Conservation (phyloP, 352 stramenopile species). For the Pilasporangium apinafurcum region DNA sequence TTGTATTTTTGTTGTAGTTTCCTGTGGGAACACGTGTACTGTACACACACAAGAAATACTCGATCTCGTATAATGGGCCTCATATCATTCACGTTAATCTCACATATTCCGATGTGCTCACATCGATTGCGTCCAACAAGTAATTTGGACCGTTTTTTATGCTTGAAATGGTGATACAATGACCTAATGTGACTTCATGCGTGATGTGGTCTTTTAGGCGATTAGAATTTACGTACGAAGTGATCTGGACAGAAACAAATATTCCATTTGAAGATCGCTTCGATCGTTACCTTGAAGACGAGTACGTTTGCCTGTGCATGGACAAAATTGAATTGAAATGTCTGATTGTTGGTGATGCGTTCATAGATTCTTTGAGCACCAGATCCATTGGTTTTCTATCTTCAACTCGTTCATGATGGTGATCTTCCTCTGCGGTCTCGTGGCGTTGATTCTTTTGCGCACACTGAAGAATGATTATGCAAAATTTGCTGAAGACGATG, state of each 20-base stretch:
- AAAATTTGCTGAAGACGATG: conserved; percentile 83
- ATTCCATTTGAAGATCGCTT: conserved; percentile 96
- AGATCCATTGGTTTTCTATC: conserved; percentile 98
- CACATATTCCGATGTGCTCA: conserved; percentile 89
- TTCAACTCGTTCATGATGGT: conserved; percentile 99
- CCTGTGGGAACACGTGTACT: conserved; percentile 82
- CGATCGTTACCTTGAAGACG: conserved; percentile 97
- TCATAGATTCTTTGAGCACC: conserved; percentile 98
- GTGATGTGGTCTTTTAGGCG: conserved; percentile 15
- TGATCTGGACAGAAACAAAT: conserved; percentile 88
- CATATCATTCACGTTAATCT: conserved; percentile 98
- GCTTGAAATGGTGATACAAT: background rate
- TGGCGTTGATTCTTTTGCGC: conserved; percentile 91
- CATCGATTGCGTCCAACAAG: conserved; percentile 82
- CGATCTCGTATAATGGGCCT: conserved; percentile 95
- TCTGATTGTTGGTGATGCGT: background rate
- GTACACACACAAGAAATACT: conserved; percentile 96
- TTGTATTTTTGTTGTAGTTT: conserved; percentile 21
- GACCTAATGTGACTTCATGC: background rate
- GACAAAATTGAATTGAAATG: background rate
- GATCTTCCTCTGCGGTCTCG: conserved; percentile 93
- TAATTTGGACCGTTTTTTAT: conserved; percentile 5
- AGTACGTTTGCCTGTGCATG: conserved; percentile 27
- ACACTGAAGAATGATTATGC: conserved; percentile 95
- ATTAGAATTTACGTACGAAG: conserved; percentile 94